Base-by-base conservation (phyloP, 2,329 filamentous ascomycete species). In the Fusarium subtropicale region DNA sequence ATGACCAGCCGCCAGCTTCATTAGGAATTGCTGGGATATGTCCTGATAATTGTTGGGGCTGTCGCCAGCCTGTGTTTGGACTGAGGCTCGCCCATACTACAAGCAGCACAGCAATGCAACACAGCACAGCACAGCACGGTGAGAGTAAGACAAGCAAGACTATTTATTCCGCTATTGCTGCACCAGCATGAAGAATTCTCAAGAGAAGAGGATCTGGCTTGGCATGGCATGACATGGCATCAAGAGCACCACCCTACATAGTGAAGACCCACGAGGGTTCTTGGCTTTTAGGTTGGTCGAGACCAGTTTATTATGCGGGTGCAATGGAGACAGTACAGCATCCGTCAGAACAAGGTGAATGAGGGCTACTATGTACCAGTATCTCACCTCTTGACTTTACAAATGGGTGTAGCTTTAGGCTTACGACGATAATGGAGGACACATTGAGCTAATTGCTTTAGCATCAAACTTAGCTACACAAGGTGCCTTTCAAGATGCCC, bases 191-290 rank as follows among this genome's bases (percentile, higher is more conserved):
- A 59, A 60, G 58, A 52, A 50, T 51, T 26, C 12, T 48, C 20
- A 34, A 48, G 26, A 31, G 26, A 26, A 38, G 22, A 13, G 28
- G 34, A 30, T 26, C n/a, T 44, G 67, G 70, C 67, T 59, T 64
- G 67, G 67, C 67, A 69, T 56, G 54, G 70, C 63, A 64, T 64
- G 67, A 63, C 67, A 69, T 56, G 54, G 59, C 63, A 64, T 60
- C 36, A 41, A 64, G 47, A 68, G 58, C 53, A 56, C 51, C 66
- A 64, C 48, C 38, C 30, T 18, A 31, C 20, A 22, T 22, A 22
- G 20, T 22, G 3, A 28, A 68, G 44, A 34, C 61, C 50, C 67
- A 33, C 64, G 44, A 61, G 48, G 31, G 24, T 56, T 46, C 42
- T 56, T 65, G 47, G 47, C 59, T 50, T 52, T 55, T 15, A 26